Evolutionary conservation across 495 filamentous ascomycete genomes (phyloP).

Genomic region (Aspergillus ellipticus): DNA sequence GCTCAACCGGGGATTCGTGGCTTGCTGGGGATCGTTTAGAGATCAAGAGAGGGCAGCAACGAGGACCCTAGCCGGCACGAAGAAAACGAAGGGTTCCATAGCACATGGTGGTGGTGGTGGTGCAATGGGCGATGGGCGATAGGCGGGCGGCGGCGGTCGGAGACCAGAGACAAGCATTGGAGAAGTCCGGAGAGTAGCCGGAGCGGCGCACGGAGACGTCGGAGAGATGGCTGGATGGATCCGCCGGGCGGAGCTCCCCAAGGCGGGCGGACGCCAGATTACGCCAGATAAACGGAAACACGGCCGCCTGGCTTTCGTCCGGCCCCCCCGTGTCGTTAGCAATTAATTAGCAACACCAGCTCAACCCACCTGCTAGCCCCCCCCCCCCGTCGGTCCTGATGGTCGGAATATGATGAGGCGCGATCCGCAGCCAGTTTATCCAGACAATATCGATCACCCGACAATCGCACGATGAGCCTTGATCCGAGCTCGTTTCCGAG

Average conservation of each 20-base stretch:
- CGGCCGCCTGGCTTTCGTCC: constrained; percentile 7
- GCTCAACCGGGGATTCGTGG: background rate
- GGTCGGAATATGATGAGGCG: constrained; percentile 39
- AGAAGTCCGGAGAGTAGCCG: too few relatives aligned
- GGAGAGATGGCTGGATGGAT: background rate
- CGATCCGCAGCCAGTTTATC: constrained; percentile 14
- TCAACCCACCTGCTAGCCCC: constrained; percentile 14
- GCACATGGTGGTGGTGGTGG: background rate
- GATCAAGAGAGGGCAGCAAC: background rate
- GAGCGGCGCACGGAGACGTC: too few relatives aligned
- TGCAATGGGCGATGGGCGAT: background rate
- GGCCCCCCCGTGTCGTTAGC: too few relatives aligned
- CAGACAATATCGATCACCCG: constrained; percentile 22
- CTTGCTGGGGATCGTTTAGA: background rate
- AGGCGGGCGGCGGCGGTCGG: background rate
- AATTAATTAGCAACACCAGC: constrained; percentile 7
- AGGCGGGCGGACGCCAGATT: constrained; percentile 11
- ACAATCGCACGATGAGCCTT: constrained; percentile 61
- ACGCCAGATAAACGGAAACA: constrained; percentile 10
- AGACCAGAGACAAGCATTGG: background rate
- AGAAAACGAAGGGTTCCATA: background rate
- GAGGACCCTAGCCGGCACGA: background rate
- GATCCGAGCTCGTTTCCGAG: constrained; percentile 62
- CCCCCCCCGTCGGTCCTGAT: constrained; percentile 19
- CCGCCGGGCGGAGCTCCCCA: constrained; percentile 5